A percentile compares a stretch with the other conserved stretches of the same genome.
phyloP scores from a whole-genome alignment of 768 basidiomycete species.

The Mycena rebaudengoi region DNA sequence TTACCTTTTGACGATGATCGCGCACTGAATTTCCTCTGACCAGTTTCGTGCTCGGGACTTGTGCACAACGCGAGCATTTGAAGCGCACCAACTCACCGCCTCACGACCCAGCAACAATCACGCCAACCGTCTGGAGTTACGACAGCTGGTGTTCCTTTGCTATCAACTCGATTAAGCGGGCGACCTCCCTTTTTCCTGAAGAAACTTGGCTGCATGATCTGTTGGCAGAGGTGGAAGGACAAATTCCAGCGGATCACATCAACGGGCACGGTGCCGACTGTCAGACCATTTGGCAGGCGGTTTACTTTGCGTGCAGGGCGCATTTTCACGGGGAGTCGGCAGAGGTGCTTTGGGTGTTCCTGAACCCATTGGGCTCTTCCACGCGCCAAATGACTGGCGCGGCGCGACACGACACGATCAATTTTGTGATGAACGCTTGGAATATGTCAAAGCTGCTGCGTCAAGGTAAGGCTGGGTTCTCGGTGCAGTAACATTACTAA shows the following conservation, averaged over 20 bases:
- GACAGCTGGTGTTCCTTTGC: constrained; percentile 16
- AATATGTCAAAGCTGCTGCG: constrained; percentile 3
- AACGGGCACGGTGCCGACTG: constrained; percentile 4
- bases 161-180: neutral
- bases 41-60: constrained; percentile 9
- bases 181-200: constrained; percentile 2
- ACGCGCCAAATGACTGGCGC: constrained; percentile 17
- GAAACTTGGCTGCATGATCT: constrained; percentile 13
- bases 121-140: neutral
- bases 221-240: neutral
- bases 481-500: neutral
- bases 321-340: constrained; percentile 21
- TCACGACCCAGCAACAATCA: neutral
- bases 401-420: constrained; percentile 9
- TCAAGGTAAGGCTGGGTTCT: neutral
- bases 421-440: constrained; percentile 15
- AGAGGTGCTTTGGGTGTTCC: constrained; percentile 15
- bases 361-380: constrained; percentile 10
- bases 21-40: neutral
- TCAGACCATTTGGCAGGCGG: constrained; percentile 6
- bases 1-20: neutral
- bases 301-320: constrained; percentile 15
- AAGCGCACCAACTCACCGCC: constrained; percentile 9
- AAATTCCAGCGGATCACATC: constrained; percentile 20
- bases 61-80: constrained; percentile 7